These are phyloP conservation scores for Amauroascus niger DNA, from an alignment of 2,329 filamentous ascomycete genomes.

Conservation along the genomic window DNA sequence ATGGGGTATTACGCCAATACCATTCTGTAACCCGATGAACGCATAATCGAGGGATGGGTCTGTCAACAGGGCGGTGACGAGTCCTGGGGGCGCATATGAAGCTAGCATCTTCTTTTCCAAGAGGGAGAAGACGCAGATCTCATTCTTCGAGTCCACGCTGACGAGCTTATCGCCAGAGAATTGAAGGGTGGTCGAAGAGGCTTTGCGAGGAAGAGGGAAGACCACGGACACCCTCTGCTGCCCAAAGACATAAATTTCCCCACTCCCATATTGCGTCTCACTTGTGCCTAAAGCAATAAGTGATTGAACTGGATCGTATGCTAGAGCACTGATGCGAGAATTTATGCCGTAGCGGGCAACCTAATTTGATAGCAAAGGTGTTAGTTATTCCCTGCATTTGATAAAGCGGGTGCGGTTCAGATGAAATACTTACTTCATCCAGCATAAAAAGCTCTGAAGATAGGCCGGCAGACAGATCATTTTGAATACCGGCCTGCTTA, in stretches of 20 bases:
- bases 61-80: constrained; percentile 62
- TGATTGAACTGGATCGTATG: constrained; percentile 89
- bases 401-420: constrained; percentile 17
- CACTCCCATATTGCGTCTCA: constrained; percentile 73
- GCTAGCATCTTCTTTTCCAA: constrained; percentile 57
- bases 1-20: constrained; percentile 23
- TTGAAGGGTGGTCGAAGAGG: constrained; percentile 66
- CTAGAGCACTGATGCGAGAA: constrained; percentile 64
- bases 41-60: constrained; percentile 93
- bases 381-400: background rate
- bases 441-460: constrained; percentile 67
- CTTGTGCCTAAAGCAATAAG: constrained; percentile 85
- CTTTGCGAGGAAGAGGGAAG: constrained; percentile 59
- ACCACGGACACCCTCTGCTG: constrained; percentile 68
- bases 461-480: constrained; percentile 77
- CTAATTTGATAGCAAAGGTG: constrained; percentile 24
- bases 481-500: constrained; percentile 87
- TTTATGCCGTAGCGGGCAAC: constrained; percentile 72
- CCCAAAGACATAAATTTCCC: constrained; percentile 83
- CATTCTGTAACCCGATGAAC: constrained; percentile 70
- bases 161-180: constrained; percentile 82
- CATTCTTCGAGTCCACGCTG: constrained; percentile 75
- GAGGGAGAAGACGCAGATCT: constrained; percentile 74
- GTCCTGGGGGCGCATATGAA: constrained; percentile 65
- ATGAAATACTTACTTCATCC: constrained; percentile 55